These are phyloP conservation scores for Acorus calamus DNA, from an alignment of 106 monocot genomes.

Conservation along the genomic window DNA sequence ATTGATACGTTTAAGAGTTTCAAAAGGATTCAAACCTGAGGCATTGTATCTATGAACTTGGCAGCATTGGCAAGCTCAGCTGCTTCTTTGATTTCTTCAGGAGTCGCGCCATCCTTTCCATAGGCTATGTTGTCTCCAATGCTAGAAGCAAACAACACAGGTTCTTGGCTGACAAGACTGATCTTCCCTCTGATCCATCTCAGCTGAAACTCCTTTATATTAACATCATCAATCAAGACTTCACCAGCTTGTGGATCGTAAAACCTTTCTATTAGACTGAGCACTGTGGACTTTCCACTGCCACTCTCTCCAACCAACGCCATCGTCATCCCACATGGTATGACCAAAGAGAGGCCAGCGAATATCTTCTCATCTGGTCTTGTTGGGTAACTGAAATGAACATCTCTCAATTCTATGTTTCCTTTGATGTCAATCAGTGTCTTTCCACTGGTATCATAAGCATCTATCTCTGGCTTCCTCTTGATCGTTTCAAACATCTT, in stretches of 20 bases:
- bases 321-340: conserved; percentile 19
- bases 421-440: conserved; percentile 31
- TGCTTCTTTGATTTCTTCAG: conserved; percentile 31
- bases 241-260: conserved; percentile 44
- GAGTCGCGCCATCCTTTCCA: conserved; percentile 35
- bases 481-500: conserved; percentile 66
- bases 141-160: conserved; percentile 34
- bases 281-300: conserved; percentile 40
- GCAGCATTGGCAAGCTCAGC: conserved; percentile 39
- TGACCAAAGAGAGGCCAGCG: conserved; percentile 32
- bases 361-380: conserved; percentile 55
- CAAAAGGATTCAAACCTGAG: conserved; percentile 17
- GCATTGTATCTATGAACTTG: conserved; percentile 47
- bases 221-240: conserved; percentile 35
- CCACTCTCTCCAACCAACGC: conserved; percentile 46
- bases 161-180: conserved; percentile 42
- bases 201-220: conserved; percentile 32
- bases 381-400: conserved; percentile 54
- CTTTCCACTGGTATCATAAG: conserved; percentile 30
- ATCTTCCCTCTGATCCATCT: conserved; percentile 47
- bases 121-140: conserved; percentile 41
- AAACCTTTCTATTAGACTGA: conserved; percentile 36
- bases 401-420: conserved; percentile 46
- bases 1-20: too few species aligned
- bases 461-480: conserved; percentile 51